Base-by-base conservation (phyloP, 73 alveolate genomes). In the Symbiodinium natans region DNA sequence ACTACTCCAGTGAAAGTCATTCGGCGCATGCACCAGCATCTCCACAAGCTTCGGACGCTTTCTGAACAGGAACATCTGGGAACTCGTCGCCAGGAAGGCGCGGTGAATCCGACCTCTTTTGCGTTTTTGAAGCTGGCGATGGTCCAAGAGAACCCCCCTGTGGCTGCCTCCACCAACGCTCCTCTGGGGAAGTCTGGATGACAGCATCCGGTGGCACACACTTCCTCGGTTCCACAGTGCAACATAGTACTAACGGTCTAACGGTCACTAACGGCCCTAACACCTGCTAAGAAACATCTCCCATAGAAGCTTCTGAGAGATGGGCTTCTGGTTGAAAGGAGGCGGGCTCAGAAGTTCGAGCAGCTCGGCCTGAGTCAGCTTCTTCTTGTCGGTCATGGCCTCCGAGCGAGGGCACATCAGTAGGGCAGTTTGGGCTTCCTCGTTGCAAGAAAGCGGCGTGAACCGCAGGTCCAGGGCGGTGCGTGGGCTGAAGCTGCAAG, bases 91-190 rank as follows among this genome's bases (percentile, higher is more conserved):
- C 95, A 27, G 95, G 86, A 59, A 88, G 43, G 3, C 95, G 95
- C 4, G 95, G 95, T 0, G 95, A 88, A 88, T 88, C 95, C 27
- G 95, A 88, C 95, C 95, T 88, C 34, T 34, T n/a, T n/a, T n/a
- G n/a, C n/a, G n/a, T n/a, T n/a, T n/a, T n/a, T n/a, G n/a, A n/a
- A n/a, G n/a, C n/a, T n/a, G n/a, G n/a, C n/a, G n/a, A n/a, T n/a
- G n/a, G n/a, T n/a, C n/a, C n/a, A n/a, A n/a, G n/a, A n/a, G n/a
- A n/a, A n/a, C n/a, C n/a, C n/a, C n/a, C n/a, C n/a, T n/a, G n/a
- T n/a, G n/a, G n/a, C n/a, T n/a, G 29, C 95, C 95, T 88, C 95
- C 95, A 88, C 95, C 95, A 88, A n/a, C 95, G 95, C 43, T 88
- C 95, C 25, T 88, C 95, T 19, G 95, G 95, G 23, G 95, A 88